Evolutionary conservation across 2,329 filamentous ascomycete genomes (phyloP).

Genomic region (Albifimbria verrucaria): DNA sequence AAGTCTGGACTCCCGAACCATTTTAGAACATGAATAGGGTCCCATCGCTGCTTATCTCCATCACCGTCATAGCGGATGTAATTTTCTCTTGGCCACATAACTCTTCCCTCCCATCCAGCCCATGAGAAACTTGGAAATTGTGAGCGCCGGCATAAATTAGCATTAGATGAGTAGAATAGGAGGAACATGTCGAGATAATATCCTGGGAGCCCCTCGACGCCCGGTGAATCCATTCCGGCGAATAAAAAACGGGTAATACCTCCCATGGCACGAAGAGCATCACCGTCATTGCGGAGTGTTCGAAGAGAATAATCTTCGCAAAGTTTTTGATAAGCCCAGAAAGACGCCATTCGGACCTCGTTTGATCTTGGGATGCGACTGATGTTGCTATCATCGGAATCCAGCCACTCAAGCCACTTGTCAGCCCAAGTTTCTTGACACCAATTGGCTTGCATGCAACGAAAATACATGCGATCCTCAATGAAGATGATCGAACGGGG

Average conservation of each 20-base stretch:
- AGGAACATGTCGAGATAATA: not conserved
- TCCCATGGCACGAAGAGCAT: constrained; percentile 7
- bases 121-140: constrained; percentile 15
- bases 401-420: constrained; percentile 2
- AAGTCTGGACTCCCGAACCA: not conserved
- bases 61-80: not conserved
- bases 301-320: constrained; percentile 10
- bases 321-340: constrained; percentile 1
- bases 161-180: not conserved
- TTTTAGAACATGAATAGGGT: not conserved
- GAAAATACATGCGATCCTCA: constrained; percentile 8
- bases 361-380: not conserved
- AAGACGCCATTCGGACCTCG: not conserved
- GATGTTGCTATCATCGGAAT: not conserved
- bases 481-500: constrained; percentile 3
- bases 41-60: not conserved
- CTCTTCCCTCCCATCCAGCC: constrained; percentile 8
- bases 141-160: constrained; percentile 1
- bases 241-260: constrained; percentile 7
- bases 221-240: not conserved
- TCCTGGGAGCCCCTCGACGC: not conserved
- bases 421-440: constrained; percentile 9
- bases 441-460: constrained; percentile 10
- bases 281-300: constrained; percentile 6
- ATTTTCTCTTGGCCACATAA: not conserved